Evolutionary conservation across 805 yeast genomes (phyloP).

Genomic region (Ogataea paradorogensis): DNA sequence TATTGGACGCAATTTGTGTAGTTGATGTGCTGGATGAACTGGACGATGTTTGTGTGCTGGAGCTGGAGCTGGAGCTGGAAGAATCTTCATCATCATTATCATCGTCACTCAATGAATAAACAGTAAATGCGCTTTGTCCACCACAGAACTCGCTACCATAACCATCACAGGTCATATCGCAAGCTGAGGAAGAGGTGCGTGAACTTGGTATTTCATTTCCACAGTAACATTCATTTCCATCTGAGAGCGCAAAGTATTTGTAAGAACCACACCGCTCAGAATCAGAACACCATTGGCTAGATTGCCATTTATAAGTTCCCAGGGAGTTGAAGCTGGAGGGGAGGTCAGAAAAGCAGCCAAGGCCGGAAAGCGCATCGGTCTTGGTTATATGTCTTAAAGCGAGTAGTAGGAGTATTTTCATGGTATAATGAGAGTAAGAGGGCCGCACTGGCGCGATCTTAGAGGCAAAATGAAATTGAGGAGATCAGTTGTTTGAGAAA

Average conservation of each 20-base stretch:
- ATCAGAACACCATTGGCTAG: conserved; percentile 53
- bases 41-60: no score
- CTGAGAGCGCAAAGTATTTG: conserved; percentile 48
- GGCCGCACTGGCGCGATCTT: conserved; percentile 5
- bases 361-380: conserved; percentile 2
- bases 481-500: conserved; percentile 7
- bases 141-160: conserved; percentile 64
- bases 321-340: conserved; percentile 35
- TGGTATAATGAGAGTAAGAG: not conserved
- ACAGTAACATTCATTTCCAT: conserved; percentile 64
- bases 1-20: conserved; percentile 11
- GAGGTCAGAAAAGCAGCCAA: conserved; percentile 42
- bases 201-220: conserved; percentile 45
- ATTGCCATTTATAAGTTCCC: conserved; percentile 56
- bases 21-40: conserved; percentile 22
- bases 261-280: conserved; percentile 36
- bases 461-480: not conserved
- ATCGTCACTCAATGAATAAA: conserved; percentile 39
- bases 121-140: conserved; percentile 42
- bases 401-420: not conserved
- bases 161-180: conserved; percentile 56
- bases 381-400: conserved; percentile 8
- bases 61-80: conserved; percentile 11
- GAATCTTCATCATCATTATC: conserved; percentile 7
- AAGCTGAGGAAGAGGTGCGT: conserved; percentile 32